Evolutionary conservation across 495 filamentous ascomycete genomes (phyloP), one percentile per base, ranked within the genome.

Genomic region (Xylaria curta): DNA sequence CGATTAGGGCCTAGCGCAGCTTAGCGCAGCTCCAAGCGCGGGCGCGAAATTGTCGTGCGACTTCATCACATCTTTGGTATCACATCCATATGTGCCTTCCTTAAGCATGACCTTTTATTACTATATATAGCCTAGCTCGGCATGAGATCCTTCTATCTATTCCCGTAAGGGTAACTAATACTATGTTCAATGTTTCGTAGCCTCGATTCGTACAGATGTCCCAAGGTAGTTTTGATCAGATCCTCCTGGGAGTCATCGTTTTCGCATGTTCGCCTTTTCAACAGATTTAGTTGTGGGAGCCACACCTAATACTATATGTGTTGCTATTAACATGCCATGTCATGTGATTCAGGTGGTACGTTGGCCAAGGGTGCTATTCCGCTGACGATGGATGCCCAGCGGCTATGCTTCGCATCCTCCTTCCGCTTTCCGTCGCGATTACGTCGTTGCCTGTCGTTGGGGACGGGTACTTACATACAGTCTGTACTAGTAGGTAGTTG

Each of bases 21-120:
- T 53, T 66, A 66, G 63, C 63, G 63, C 65, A 51, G 33, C 26
- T 44, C 26, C 65, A 67, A 54, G 65, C 65, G 65, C 65, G 65
- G 65, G 65, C 33, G 65, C n/a, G 31, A 62, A 40, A 40, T 40
- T 31, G 58, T 40, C 24, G 58, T 61, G 59, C 28, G 15, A 62
- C 59, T 62, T 44, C 59, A 44, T 44, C 58, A 60, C 33, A 56
- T 36, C 31, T 58, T 33, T 13, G 0, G 51, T 54, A 3, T 54
- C 24, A 54, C 24, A 28, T 19, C n/a, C n/a, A 4, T 58, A 17
- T 33, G 21, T 58, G 17, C 13, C 54, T 59, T 33, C 54, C 54
- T 58, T 2, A 8, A n/a, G 17, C 4, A n/a, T 13, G 24, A 58
- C 13, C 28, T 58, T 38, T 12, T 38, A 36, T 42, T 42, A 38